Conservation (phyloP, 345 rosid genomes). For the Acer negundo region DNA sequence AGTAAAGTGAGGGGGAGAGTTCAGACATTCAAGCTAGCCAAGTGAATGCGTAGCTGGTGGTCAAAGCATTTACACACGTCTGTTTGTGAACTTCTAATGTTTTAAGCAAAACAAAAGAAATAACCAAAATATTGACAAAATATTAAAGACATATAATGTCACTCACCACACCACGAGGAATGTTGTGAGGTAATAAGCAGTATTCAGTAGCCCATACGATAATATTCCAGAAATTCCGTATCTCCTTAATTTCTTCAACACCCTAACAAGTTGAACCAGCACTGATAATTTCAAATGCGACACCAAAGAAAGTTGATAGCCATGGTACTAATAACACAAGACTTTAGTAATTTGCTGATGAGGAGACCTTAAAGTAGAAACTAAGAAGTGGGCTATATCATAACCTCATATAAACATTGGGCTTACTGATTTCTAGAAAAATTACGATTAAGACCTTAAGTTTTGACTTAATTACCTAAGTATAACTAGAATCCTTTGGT, state of each 20-base stretch:
- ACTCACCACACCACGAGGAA: slow-evolving; percentile 89
- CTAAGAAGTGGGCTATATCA: neutral
- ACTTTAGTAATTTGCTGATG: neutral
- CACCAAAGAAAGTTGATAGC: neutral
- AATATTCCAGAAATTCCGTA: slow-evolving; percentile 82
- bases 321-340: neutral
- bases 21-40: neutral
- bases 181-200: slow-evolving; percentile 69
- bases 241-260: slow-evolving; percentile 66
- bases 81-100: neutral
- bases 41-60: neutral
- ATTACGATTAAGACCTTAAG: neutral
- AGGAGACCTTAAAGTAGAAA: neutral
- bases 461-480: neutral
- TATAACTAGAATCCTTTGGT: neutral
- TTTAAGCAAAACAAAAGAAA: neutral
- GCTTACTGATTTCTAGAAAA: neutral
- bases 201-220: slow-evolving; percentile 81
- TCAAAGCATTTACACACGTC: neutral
- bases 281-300: neutral
- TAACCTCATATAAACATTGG: neutral
- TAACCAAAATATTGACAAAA: neutral
- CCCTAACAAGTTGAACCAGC: slow-evolving; percentile 39
- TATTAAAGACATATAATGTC: slow-evolving; percentile 12
- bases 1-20: neutral